A percentile compares a stretch with the other conserved stretches of the same genome.
These are phyloP conservation scores for Lipomyces sp. DNA, from an alignment of 805 yeast genomes.

Conservation along the genomic window DNA sequence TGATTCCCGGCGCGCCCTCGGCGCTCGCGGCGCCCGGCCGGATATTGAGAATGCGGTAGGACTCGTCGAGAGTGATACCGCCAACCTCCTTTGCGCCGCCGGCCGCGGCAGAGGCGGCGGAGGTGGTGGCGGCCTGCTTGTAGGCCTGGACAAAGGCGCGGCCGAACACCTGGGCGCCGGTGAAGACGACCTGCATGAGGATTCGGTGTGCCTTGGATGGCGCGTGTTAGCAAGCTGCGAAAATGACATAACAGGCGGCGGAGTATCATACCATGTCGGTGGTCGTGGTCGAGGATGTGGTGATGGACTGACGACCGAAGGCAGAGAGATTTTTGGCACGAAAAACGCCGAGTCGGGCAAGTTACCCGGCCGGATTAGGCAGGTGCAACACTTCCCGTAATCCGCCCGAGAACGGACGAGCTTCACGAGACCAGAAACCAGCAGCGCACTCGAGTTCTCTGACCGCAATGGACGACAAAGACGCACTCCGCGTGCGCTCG, in stretches of 20 bases:
- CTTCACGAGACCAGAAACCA: too few species aligned
- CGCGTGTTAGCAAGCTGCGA: neutral
- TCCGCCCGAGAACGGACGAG: too few species aligned
- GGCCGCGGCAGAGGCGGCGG: conserved; percentile 68
- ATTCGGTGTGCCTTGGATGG: conserved; percentile 91
- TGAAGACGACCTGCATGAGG: conserved; percentile 79
- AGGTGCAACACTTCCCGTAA: too few species aligned
- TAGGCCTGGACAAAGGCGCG: conserved; percentile 96
- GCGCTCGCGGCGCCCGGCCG: too few species aligned
- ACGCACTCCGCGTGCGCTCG: neutral
- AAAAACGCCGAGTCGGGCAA: too few species aligned
- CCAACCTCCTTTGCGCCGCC: conserved; percentile 47
- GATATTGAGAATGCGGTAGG: conserved; percentile 83
- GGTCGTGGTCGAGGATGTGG: too few species aligned
- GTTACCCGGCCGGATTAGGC: too few species aligned
- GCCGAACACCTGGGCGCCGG: conserved; percentile 95
- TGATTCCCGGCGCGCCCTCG: conserved; percentile 46
- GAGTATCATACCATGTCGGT: neutral
- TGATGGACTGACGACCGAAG: too few species aligned
- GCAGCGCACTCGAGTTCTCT: too few species aligned
- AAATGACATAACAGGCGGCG: neutral
- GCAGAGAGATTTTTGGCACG: too few species aligned
- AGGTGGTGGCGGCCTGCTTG: conserved; percentile 90
- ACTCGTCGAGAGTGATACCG: conserved; percentile 84
- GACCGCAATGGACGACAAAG: too few species aligned